Percentiles rank a stretch among this genome's conserved stretches.
phyloP scores from a whole-genome alignment of 768 basidiomycete species.

The Lactifluus hygrophoroides region DNA sequence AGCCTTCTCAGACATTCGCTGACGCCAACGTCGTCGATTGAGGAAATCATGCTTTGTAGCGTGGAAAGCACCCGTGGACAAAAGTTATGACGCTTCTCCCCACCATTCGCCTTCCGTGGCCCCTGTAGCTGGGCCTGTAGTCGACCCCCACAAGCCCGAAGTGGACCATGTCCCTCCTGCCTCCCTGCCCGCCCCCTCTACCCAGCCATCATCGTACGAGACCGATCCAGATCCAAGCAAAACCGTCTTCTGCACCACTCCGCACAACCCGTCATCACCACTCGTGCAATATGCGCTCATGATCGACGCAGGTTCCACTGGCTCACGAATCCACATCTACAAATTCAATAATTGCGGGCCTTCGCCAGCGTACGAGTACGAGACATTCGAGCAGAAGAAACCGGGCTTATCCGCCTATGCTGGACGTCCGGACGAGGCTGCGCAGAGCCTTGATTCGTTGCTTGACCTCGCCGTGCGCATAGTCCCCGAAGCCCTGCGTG shows the following conservation, averaged over 20 bases:
- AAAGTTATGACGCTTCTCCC: neutral
- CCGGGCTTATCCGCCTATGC: constrained; percentile 70
- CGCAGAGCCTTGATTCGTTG: constrained; percentile 67
- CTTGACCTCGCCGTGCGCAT: constrained; percentile 72
- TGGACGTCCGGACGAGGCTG: constrained; percentile 57
- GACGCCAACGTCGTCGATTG: neutral
- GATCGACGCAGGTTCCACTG: constrained; percentile 97
- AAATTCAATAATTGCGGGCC: constrained; percentile 89
- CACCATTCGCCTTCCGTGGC: neutral
- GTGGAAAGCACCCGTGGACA: neutral
- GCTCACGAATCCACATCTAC: constrained; percentile 96
- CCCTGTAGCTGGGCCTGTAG: neutral
- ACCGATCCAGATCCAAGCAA: constrained; percentile 65
- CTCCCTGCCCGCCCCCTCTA: neutral
- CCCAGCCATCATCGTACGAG: constrained; percentile 49
- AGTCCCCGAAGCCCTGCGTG: constrained; percentile 56
- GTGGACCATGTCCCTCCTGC: neutral
- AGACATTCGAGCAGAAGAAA: constrained; percentile 76
- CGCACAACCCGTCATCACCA: constrained; percentile 39
- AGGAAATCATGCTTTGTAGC: neutral
- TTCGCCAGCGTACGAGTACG: constrained; percentile 80
- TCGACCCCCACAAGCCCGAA: constrained; percentile 3
- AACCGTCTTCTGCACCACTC: constrained; percentile 62
- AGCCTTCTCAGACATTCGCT: neutral
- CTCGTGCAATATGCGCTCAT: constrained; percentile 92